Conservation (phyloP, 345 rosid species). For the Linum lewisii region DNA sequence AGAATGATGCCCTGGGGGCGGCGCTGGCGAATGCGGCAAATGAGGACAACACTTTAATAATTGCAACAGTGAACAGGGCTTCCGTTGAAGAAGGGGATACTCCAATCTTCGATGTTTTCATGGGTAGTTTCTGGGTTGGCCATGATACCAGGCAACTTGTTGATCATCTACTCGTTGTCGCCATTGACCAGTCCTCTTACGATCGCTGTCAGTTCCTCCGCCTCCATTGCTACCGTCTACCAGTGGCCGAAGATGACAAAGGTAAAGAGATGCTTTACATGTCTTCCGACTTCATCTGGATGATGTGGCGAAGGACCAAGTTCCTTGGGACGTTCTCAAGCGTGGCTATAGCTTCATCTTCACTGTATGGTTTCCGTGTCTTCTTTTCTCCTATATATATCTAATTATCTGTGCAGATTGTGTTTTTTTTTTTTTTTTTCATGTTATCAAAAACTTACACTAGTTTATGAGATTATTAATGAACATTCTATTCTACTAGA, state of each 20-base stretch:
- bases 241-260: slow-evolving; percentile 36
- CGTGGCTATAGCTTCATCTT: slow-evolving; percentile 62
- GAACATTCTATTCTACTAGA: too few relatives aligned
- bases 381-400: too few relatives aligned
- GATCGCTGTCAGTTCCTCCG: slow-evolving; percentile 51
- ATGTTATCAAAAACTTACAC: too few relatives aligned
- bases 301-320: slow-evolving; percentile 81
- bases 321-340: slow-evolving; percentile 50
- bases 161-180: slow-evolving; percentile 42
- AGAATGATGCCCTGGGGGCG: slow-evolving; percentile 15
- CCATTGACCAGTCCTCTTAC: slow-evolving; percentile 60
- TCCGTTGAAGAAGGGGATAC: slow-evolving; percentile 39
- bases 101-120: slow-evolving; percentile 58
- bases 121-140: slow-evolving; percentile 76
- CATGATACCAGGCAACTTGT: slow-evolving; percentile 44
- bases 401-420: too few relatives aligned
- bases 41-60: slow-evolving; percentile 45
- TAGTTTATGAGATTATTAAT: too few relatives aligned
- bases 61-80: slow-evolving; percentile 54
- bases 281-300: slow-evolving; percentile 55
- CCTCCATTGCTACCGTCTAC: slow-evolving; percentile 59
- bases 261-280: slow-evolving; percentile 49
- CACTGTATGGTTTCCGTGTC: slow-evolving; percentile 68
- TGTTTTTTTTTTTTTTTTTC: too few relatives aligned
- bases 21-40: slow-evolving; percentile 14